Conservation (phyloP, 2,329 filamentous ascomycete genomes). For the Sclerotinia minor region DNA sequence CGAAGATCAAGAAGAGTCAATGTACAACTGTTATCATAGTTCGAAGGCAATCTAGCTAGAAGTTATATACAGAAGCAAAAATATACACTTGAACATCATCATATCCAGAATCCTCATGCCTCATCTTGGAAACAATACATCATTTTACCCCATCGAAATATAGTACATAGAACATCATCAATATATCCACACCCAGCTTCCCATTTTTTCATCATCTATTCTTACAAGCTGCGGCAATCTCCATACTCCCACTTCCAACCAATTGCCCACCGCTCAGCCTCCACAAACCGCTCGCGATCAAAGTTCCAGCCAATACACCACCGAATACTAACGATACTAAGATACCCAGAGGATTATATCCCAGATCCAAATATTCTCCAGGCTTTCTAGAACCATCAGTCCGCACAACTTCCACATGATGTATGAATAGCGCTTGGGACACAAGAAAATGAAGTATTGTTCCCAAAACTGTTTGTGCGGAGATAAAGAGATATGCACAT, state of each 20-base stretch:
- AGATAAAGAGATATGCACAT: slow-evolving; percentile 4
- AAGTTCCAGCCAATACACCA: not conserved
- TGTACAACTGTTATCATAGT: not conserved
- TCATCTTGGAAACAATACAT: not conserved
- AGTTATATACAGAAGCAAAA: not conserved
- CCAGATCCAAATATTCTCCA: slow-evolving; percentile 15
- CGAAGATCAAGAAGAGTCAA: not conserved
- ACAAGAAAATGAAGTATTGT: slow-evolving; percentile 4
- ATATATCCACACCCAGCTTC: not conserved
- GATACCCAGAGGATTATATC: slow-evolving; percentile 18
- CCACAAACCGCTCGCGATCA: slow-evolving; percentile 25
- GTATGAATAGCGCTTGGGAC: slow-evolving; percentile 18
- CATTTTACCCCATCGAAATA: not conserved
- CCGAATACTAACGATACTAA: slow-evolving; percentile 16
- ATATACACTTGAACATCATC: not conserved
- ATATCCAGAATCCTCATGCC: not conserved
- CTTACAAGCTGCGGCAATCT: slow-evolving; percentile 33
- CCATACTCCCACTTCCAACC: slow-evolving; percentile 34
- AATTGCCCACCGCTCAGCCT: slow-evolving; percentile 29
- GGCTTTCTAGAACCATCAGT: not conserved
- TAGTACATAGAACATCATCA: not conserved
- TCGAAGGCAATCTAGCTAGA: not conserved
- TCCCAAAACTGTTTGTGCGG: not conserved
- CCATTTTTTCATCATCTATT: not conserved
- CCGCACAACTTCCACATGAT: not conserved